These are phyloP conservation scores for Moricandia moricandioides DNA, from an alignment of 345 rosid species.

Conservation along the genomic window DNA sequence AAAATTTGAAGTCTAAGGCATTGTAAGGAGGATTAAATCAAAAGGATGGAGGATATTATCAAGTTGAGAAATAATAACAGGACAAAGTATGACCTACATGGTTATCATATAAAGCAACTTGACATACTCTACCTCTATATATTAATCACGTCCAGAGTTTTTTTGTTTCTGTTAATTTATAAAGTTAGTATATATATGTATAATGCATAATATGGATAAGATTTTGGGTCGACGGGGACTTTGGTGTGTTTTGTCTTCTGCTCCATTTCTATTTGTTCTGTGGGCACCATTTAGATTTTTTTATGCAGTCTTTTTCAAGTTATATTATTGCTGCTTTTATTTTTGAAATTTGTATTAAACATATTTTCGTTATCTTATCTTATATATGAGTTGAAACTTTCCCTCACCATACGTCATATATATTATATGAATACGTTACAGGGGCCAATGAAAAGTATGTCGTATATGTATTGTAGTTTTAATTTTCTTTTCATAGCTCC, in stretches of 20 bases:
- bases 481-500: background rate
- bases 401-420: constrained; percentile 12
- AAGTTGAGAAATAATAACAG: constrained; percentile 27
- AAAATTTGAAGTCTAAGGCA: too few species aligned
- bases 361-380: background rate
- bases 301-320: constrained; percentile 31
- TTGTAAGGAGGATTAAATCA: background rate
- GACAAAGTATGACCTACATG: constrained; percentile 37
- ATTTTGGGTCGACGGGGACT: constrained; percentile 30
- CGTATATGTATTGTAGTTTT: background rate
- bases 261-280: constrained; percentile 32
- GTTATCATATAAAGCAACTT: constrained; percentile 32
- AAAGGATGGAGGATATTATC: constrained; percentile 11
- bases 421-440: background rate
- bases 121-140: constrained; percentile 26
- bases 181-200: background rate
- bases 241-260: constrained; percentile 31
- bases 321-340: constrained; percentile 18
- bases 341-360: background rate
- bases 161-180: constrained; percentile 12
- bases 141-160: constrained; percentile 24
- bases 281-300: constrained; percentile 34
- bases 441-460: background rate
- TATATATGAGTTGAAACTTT: background rate
- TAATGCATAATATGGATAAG: constrained; percentile 30